Percentiles rank a stretch among this genome's conserved stretches.
Conservation (phyloP, 2,329 filamentous ascomycete species). For the Aquanectria penicillioides region DNA sequence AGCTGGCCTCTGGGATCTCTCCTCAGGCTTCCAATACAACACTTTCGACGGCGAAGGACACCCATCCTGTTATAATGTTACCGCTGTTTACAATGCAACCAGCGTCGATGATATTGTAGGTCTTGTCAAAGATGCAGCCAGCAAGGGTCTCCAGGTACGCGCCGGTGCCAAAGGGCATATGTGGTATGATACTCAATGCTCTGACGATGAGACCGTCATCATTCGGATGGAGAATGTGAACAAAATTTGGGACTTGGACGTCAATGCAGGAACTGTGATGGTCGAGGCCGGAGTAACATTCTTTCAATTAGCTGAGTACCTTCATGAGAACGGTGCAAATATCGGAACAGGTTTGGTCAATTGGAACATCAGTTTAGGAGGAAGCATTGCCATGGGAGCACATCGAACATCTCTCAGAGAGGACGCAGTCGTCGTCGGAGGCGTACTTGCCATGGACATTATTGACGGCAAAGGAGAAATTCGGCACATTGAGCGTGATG, state of each 20-base stretch:
- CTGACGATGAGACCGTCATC: constrained; percentile 59
- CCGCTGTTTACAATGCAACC: constrained; percentile 54
- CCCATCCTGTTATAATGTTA: constrained; percentile 58
- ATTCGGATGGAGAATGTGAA: constrained; percentile 57
- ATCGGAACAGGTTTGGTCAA: constrained; percentile 63
- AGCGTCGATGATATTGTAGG: constrained; percentile 55
- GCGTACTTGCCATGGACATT: constrained; percentile 59
- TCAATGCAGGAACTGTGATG: constrained; percentile 56
- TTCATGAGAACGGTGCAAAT: constrained; percentile 56
- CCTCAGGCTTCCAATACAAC: constrained; percentile 48
- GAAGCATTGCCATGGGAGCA: constrained; percentile 62
- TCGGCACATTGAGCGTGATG: constrained; percentile 52
- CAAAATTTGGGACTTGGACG: constrained; percentile 55
- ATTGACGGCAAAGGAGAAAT: constrained; percentile 58
- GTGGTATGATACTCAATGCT: constrained; percentile 65
- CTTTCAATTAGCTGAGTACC: constrained; percentile 60
- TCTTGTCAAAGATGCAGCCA: constrained; percentile 53
- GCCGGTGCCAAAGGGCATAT: constrained; percentile 62
- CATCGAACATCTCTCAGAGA: constrained; percentile 59
- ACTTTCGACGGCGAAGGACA: constrained; percentile 61
- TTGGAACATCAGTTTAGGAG: constrained; percentile 63
- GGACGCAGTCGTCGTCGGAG: constrained; percentile 60
- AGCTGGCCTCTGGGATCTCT: neutral
- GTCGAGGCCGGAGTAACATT: constrained; percentile 64
- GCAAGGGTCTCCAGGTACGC: constrained; percentile 52